phyloP scores from a whole-genome alignment of 2,329 filamentous ascomycete species.

The Zymoseptoria passerinii region DNA sequence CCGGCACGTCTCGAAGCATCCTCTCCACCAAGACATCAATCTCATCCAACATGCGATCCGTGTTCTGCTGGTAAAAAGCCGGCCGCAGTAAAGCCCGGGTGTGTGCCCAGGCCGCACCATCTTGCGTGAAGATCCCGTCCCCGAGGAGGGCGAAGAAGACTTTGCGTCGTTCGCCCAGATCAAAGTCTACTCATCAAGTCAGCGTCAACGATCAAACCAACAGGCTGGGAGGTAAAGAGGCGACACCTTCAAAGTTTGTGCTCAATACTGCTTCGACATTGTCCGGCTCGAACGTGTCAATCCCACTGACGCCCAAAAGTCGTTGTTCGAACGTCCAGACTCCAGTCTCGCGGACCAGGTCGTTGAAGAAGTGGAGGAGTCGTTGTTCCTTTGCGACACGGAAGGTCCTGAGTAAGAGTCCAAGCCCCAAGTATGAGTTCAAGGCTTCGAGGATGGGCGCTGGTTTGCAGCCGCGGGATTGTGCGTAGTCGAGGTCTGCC shows the following conservation, averaged over 20 bases:
- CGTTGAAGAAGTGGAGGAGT: background rate
- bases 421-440: background rate
- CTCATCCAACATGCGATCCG: conserved; percentile 1
- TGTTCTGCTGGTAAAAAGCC: conserved; percentile 1
- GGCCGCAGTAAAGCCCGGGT: conserved; percentile 4
- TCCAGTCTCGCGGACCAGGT: background rate
- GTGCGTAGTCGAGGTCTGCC: background rate
- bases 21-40: background rate
- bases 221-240: too few relatives aligned
- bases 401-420: background rate
- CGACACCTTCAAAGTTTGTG: conserved; percentile 2
- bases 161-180: background rate
- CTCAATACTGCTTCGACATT: conserved; percentile 4
- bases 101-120: conserved; percentile 2
- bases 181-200: background rate
- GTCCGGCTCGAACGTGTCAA: conserved; percentile 1
- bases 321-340: conserved; percentile 1
- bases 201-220: background rate
- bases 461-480: background rate
- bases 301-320: background rate
- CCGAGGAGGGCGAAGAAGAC: background rate
- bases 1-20: background rate
- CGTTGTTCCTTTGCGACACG: conserved; percentile 1
- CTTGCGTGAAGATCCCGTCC: conserved; percentile 2
- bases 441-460: background rate